These are phyloP conservation scores for Gnomoniopsis smithogilvyi DNA, from an alignment of 2,329 filamentous ascomycete species.

Conservation along the genomic window DNA sequence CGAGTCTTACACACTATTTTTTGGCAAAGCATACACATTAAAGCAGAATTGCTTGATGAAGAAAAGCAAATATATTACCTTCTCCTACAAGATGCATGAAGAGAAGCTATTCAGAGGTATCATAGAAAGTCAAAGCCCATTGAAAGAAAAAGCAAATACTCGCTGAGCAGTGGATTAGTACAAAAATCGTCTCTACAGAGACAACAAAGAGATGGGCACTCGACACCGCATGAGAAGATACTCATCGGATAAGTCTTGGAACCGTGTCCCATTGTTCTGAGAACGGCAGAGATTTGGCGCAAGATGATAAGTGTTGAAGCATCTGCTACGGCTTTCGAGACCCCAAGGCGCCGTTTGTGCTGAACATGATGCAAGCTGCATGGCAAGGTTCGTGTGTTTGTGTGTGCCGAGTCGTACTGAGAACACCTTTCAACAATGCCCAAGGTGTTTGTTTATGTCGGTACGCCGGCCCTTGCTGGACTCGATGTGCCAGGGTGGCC, in stretches of 20 bases:
- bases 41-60: neutral
- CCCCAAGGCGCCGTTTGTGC: too few relatives aligned
- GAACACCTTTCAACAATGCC: neutral
- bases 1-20: neutral
- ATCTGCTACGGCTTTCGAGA: too few relatives aligned
- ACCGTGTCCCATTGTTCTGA: neutral
- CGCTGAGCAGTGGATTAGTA: neutral
- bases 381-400: too few relatives aligned
- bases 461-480: neutral
- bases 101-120: constrained; percentile 18
- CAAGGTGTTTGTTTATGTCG: neutral
- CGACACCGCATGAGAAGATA: neutral
- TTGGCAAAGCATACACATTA: neutral
- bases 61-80: neutral
- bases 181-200: neutral
- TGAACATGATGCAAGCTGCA: too few relatives aligned
- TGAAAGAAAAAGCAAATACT: neutral
- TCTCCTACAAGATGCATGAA: neutral
- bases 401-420: too few relatives aligned
- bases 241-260: neutral
- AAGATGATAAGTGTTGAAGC: neutral
- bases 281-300: neutral
- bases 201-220: neutral
- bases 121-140: constrained; percentile 1
- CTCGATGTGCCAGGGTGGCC: neutral